Evolutionary conservation across 1,284 basidiomycete genomes (phyloP).

Genomic region (Moniliella sp.): DNA sequence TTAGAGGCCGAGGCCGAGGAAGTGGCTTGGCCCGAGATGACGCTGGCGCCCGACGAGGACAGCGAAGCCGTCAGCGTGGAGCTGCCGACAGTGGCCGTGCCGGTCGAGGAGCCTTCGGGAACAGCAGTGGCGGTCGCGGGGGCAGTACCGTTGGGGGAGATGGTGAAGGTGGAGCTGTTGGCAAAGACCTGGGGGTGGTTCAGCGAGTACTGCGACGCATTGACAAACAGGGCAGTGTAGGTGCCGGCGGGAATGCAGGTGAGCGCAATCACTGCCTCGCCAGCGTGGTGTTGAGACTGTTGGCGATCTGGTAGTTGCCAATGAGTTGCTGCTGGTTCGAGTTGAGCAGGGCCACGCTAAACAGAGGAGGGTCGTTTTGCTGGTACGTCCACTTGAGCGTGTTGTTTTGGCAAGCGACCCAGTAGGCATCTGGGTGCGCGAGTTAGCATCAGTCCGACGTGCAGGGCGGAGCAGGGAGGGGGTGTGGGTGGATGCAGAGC

Average conservation of each 20-base stretch:
- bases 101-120: too few relatives aligned
- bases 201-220: constrained; percentile 3
- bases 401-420: constrained; percentile 5
- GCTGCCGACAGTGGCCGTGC: too few relatives aligned
- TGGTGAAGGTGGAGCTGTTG: neutral
- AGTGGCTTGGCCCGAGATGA: too few relatives aligned
- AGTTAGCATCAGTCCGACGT: neutral
- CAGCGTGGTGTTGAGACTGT: constrained; percentile 1
- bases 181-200: constrained; percentile 3
- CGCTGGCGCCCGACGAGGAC: too few relatives aligned
- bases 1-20: too few relatives aligned
- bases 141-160: constrained; percentile 1
- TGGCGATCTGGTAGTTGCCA: constrained; percentile 3
- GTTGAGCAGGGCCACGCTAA: constrained; percentile 3
- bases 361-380: constrained; percentile 1
- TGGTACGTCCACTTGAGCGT: constrained; percentile 3
- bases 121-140: neutral
- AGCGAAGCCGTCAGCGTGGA: too few relatives aligned
- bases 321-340: neutral
- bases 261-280: constrained; percentile 1
- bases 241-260: constrained; percentile 1
- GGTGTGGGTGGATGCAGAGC: neutral
- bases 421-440: constrained; percentile 1
- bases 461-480: neutral
- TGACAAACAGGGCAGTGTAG: constrained; percentile 3